phyloP scores from a whole-genome alignment of 176 grass and related monocot species.

The Oryza meyeriana region DNA sequence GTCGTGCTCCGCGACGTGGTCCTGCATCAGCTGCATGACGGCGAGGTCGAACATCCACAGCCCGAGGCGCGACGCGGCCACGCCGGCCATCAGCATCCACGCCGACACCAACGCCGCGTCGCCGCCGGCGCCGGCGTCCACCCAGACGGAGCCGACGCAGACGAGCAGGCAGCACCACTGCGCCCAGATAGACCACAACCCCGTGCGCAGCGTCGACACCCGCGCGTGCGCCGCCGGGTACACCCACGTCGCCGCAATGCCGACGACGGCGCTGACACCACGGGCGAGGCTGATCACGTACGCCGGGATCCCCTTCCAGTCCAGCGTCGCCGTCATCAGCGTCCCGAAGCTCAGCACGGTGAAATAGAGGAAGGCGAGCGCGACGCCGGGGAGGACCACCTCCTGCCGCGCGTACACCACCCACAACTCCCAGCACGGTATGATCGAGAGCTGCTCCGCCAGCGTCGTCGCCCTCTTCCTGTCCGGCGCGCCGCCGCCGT shows the following conservation, averaged over 20 bases:
- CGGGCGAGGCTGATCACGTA: constrained; percentile 77
- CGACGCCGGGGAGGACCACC: constrained; percentile 71
- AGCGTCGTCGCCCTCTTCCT: constrained; percentile 28
- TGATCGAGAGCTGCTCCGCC: constrained; percentile 44
- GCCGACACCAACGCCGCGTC: constrained; percentile 51
- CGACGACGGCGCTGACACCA: constrained; percentile 61
- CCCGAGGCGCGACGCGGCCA: constrained; percentile 73
- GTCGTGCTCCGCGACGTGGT: constrained; percentile 60
- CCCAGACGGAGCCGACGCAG: constrained; percentile 73
- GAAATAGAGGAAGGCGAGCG: constrained; percentile 85
- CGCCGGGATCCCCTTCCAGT: constrained; percentile 85
- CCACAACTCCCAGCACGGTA: constrained; percentile 78
- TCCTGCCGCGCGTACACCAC: constrained; percentile 70
- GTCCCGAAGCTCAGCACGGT: constrained; percentile 85
- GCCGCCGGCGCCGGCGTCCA: background rate
- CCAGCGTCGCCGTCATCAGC: constrained; percentile 82
- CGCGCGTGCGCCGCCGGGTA: constrained; percentile 63
- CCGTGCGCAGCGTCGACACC: constrained; percentile 69
- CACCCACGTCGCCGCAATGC: constrained; percentile 70
- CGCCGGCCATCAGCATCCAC: constrained; percentile 92
- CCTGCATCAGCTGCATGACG: constrained; percentile 90
- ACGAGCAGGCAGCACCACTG: constrained; percentile 85
- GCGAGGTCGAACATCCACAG: constrained; percentile 97
- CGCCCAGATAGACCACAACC: constrained; percentile 87
- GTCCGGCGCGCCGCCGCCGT: background rate